Evolutionary conservation across 768 basidiomycete genomes (phyloP).

Genomic region (Suillus subluteus): DNA sequence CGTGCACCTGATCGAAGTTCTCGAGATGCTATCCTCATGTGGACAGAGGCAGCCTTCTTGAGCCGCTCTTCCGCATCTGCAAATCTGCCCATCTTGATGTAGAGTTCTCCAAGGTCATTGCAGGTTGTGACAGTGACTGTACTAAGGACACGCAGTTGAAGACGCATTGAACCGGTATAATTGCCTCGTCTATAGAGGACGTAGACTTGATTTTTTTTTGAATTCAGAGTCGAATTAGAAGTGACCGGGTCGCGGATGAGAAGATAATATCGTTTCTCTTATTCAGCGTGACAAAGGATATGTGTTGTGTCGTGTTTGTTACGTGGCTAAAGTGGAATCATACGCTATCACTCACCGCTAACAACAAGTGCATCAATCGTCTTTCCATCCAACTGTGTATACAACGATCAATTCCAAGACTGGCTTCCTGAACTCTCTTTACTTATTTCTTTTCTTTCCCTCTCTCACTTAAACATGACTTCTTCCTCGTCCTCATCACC

Average conservation of each 20-base stretch:
- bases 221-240: too few species aligned
- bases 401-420: conserved; percentile 36
- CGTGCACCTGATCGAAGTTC: conserved; percentile 38
- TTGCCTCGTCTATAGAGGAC: conserved; percentile 9
- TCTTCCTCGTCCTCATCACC: conserved; percentile 82
- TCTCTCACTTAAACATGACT: conserved; percentile 50
- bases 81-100: conserved; percentile 35
- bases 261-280: too few species aligned
- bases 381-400: conserved; percentile 30
- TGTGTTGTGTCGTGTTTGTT: conserved; percentile 30
- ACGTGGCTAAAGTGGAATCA: conserved; percentile 12
- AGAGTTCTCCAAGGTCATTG: conserved; percentile 39
- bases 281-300: conserved; percentile 15
- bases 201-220: too few species aligned
- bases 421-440: conserved; percentile 33
- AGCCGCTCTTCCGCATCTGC: conserved; percentile 43
- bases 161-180: conserved; percentile 30
- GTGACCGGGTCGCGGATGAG: too few species aligned
- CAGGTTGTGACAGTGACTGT: neutral
- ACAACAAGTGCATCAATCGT: conserved; percentile 31
- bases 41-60: conserved; percentile 31
- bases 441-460: conserved; percentile 30
- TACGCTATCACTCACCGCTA: conserved; percentile 20
- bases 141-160: conserved; percentile 33
- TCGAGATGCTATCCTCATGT: conserved; percentile 26